Percentiles rank a stretch among this genome's conserved stretches.
phyloP scores from a whole-genome alignment of 2,329 filamentous ascomycete species.

The Penicillium sp. region DNA sequence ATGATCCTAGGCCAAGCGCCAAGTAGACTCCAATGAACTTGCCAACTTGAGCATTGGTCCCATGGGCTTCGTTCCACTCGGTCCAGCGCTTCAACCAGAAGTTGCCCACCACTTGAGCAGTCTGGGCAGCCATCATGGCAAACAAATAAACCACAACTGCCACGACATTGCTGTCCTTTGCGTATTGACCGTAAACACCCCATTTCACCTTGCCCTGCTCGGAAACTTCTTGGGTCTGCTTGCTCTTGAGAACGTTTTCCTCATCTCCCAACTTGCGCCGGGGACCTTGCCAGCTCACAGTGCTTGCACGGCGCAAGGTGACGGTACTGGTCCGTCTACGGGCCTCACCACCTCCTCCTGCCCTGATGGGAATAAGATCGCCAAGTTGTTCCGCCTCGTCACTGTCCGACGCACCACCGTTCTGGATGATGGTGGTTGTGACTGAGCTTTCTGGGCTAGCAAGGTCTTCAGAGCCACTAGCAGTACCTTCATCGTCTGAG shows the following conservation, averaged over 20 bases:
- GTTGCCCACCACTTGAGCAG: constrained; percentile 75
- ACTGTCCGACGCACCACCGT: constrained; percentile 53
- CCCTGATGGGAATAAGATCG: constrained; percentile 73
- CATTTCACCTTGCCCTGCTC: constrained; percentile 99
- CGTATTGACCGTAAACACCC: constrained; percentile 91
- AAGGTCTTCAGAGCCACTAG: constrained; percentile 59
- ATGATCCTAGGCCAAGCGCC: constrained; percentile 84
- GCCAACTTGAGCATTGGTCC: constrained; percentile 71
- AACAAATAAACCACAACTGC: constrained; percentile 79
- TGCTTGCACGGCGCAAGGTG: constrained; percentile 84
- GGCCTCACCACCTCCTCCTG: constrained; percentile 57
- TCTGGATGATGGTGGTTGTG: constrained; percentile 51
- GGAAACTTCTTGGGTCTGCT: constrained; percentile 79
- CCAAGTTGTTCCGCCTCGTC: constrained; percentile 69
- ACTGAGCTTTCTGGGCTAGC: constrained; percentile 69
- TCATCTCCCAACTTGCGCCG: constrained; percentile 83
- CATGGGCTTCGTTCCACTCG: constrained; percentile 67
- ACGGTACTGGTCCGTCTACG: constrained; percentile 66
- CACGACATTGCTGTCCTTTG: constrained; percentile 84
- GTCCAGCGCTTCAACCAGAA: constrained; percentile 96
- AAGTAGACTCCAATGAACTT: constrained; percentile 97
- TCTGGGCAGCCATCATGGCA: constrained; percentile 76
- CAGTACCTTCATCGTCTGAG: constrained; percentile 42
- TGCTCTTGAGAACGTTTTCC: constrained; percentile 69
- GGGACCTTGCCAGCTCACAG: constrained; percentile 82